Percentiles rank a stretch among this genome's conserved stretches.
Evolutionary conservation across 805 yeast genomes (phyloP).

Genomic region (Candida rishiriensis): DNA sequence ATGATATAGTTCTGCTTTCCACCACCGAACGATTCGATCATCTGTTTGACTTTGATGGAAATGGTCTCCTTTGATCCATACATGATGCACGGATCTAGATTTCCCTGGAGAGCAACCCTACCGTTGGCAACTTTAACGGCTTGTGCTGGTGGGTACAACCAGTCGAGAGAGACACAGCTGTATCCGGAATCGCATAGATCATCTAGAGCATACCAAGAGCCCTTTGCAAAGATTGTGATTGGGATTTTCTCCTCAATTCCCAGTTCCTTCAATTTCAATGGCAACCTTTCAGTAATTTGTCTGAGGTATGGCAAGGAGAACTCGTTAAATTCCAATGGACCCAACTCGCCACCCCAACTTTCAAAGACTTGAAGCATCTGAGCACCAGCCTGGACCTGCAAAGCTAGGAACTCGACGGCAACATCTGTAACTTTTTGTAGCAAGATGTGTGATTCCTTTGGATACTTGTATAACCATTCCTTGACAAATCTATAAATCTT

Average conservation of each 20-base stretch:
- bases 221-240: conserved; percentile 87
- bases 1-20: conserved; percentile 89
- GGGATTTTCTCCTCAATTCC: conserved; percentile 75
- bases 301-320: conserved; percentile 85
- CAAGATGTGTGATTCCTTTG: conserved; percentile 64
- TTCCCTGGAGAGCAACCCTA: conserved; percentile 87
- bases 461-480: conserved; percentile 83
- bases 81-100: conserved; percentile 90
- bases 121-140: conserved; percentile 74
- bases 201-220: conserved; percentile 95
- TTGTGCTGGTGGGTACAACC: conserved; percentile 81
- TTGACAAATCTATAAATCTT: conserved; percentile 86
- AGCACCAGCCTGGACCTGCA: conserved; percentile 96
- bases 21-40: conserved; percentile 92
- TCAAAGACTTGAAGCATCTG: conserved; percentile 97
- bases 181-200: conserved; percentile 77
- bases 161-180: conserved; percentile 87
- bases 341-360: conserved; percentile 96
- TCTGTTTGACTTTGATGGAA: conserved; percentile 72
- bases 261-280: conserved; percentile 62
- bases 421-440: conserved; percentile 79
- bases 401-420: conserved; percentile 87
- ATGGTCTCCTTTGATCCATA: conserved; percentile 86
- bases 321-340: conserved; percentile 82
- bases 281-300: conserved; percentile 68